Conservation (phyloP, 345 rosid genomes). For the Triadica sebifera region DNA sequence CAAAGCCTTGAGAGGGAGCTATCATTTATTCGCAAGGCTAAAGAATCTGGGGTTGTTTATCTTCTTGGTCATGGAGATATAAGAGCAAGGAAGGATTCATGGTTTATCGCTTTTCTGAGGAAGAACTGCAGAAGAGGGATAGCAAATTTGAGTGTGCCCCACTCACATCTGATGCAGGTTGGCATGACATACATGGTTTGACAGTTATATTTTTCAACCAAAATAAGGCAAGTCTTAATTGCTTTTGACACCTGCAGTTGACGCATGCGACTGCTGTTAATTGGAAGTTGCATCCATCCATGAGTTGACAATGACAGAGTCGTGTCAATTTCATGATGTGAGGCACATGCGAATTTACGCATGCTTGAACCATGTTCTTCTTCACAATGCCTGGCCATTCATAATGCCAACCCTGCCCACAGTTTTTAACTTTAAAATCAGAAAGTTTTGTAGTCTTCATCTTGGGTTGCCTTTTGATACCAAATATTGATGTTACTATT, state of each 20-base stretch:
- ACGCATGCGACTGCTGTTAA: not conserved
- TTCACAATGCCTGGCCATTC: not conserved
- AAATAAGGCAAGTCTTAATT: constrained; percentile 3
- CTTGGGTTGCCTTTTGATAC: constrained; percentile 3
- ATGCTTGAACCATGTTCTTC: not conserved
- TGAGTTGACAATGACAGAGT: not conserved
- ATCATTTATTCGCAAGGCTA: constrained; percentile 86
- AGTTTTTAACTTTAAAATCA: not conserved
- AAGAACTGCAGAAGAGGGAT: constrained; percentile 93
- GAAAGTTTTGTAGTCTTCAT: constrained; percentile 31
- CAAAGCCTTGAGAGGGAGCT: constrained; percentile 93
- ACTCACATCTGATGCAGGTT: constrained; percentile 92
- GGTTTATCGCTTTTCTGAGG: constrained; percentile 93
- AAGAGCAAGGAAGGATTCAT: constrained; percentile 93
- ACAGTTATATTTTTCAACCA: constrained; percentile 19
- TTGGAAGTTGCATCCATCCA: not conserved
- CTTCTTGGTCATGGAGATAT: constrained; percentile 98
- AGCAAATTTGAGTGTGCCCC: constrained; percentile 92
- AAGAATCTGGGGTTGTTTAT: constrained; percentile 94
- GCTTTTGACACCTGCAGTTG: not conserved
- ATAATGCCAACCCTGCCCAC: not conserved
- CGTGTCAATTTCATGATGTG: not conserved
- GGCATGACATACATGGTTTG: constrained; percentile 99
- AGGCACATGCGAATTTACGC: not conserved
- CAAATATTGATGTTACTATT: constrained; percentile 6